A percentile compares a stretch with the other conserved stretches of the same genome.
Evolutionary conservation across 441 rosid genomes (phyloP).

Genomic region (Gossypium aridum): DNA sequence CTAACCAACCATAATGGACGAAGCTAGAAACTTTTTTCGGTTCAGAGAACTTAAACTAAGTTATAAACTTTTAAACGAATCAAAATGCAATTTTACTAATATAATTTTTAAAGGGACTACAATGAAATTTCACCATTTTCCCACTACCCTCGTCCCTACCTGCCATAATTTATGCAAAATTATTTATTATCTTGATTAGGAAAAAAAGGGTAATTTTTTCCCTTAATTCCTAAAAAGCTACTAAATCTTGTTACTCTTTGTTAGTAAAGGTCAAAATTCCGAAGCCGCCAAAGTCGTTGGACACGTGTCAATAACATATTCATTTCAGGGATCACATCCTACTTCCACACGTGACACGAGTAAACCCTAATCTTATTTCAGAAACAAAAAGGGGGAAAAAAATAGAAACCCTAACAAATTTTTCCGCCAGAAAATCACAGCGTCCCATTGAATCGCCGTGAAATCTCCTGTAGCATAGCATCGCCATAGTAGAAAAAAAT

Average conservation of each 20-base stretch:
- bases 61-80: too few species aligned
- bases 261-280: background rate
- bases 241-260: background rate
- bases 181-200: background rate
- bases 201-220: background rate
- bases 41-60: too few species aligned
- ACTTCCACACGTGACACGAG: constrained; percentile 1
- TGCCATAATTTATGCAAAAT: background rate
- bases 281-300: background rate
- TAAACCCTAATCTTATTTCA: background rate
- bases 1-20: too few species aligned
- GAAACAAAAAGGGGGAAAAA: too few species aligned
- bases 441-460: background rate
- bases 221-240: background rate
- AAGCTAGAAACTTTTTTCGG: too few species aligned
- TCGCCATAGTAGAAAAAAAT: background rate
- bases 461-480: constrained; percentile 1
- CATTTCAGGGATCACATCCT: background rate
- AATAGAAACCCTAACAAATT: background rate
- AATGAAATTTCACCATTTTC: too few species aligned
- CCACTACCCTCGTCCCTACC: too few species aligned
- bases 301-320: background rate
- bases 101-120: too few species aligned
- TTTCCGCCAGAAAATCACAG: background rate
- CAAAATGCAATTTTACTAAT: too few species aligned